Evolutionary conservation across 2,329 filamentous ascomycete genomes (phyloP).

Genomic region (Calonectria crousiana): DNA sequence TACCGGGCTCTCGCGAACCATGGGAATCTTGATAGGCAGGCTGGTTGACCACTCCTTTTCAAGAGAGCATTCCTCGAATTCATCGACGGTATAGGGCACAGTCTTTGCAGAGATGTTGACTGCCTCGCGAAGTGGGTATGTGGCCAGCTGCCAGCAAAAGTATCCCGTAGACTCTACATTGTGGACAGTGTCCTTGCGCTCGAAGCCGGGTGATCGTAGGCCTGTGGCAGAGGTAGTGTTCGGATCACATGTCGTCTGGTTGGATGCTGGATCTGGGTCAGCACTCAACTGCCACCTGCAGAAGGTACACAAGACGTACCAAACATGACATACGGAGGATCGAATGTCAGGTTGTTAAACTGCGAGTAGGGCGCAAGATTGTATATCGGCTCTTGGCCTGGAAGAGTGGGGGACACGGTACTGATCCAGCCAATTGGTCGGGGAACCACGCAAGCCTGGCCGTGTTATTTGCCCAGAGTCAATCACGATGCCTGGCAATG

Average conservation of each 20-base stretch:
- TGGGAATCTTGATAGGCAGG: slow-evolving; percentile 5
- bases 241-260: slow-evolving; percentile 3
- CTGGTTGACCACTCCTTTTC: slow-evolving; percentile 13
- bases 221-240: not conserved
- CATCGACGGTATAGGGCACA: slow-evolving; percentile 10
- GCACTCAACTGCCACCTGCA: not conserved
- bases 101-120: slow-evolving; percentile 23
- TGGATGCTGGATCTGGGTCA: not conserved
- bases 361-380: slow-evolving; percentile 25
- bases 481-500: not conserved
- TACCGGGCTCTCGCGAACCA: slow-evolving; percentile 19
- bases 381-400: not conserved
- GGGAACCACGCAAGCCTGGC: slow-evolving; percentile 17
- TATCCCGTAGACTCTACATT: slow-evolving; percentile 19
- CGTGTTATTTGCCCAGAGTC: not conserved
- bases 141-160: slow-evolving; percentile 22
- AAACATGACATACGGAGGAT: slow-evolving; percentile 23
- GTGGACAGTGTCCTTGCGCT: slow-evolving; percentile 19
- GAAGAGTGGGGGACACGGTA: not conserved
- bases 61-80: slow-evolving; percentile 17
- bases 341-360: slow-evolving; percentile 21
- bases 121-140: slow-evolving; percentile 10
- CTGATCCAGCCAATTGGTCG: slow-evolving; percentile 23
- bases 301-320: not conserved
- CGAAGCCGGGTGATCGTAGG: not conserved